phyloP scores from a whole-genome alignment of 2,329 filamentous ascomycete species.

The Pseudogymnoascus sp. region DNA sequence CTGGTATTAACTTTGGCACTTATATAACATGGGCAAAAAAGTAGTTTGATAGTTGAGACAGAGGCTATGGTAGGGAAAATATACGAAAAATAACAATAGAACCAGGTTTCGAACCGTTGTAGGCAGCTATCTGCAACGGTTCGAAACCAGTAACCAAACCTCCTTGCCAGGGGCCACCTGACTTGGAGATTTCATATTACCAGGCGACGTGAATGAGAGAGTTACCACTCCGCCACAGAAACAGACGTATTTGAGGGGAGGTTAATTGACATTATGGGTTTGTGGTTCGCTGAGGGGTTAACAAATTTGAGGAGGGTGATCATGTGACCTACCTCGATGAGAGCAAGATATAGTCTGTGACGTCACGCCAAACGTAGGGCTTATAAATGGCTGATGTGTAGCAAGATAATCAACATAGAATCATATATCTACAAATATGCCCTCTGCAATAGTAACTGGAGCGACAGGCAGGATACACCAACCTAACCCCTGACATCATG shows the following conservation, averaged over 20 bases:
- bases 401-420: background rate
- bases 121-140: background rate
- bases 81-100: background rate
- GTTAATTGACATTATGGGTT: no score
- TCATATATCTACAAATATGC: constrained; percentile 10
- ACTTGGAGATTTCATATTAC: no score
- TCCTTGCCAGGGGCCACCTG: no score
- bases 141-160: background rate
- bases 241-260: no score
- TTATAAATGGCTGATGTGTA: background rate
- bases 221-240: no score
- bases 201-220: no score
- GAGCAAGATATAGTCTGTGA: background rate
- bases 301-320: background rate
- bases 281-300: no score
- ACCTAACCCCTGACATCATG: background rate
- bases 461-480: constrained; percentile 20
- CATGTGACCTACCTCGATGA: background rate
- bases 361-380: background rate
- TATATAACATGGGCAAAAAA: background rate
- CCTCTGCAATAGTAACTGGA: constrained; percentile 17
- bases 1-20: background rate
- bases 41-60: background rate
- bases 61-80: background rate
- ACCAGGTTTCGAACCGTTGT: background rate